phyloP scores from a whole-genome alignment of 768 basidiomycete species.

The Boletus rubroflammeus region DNA sequence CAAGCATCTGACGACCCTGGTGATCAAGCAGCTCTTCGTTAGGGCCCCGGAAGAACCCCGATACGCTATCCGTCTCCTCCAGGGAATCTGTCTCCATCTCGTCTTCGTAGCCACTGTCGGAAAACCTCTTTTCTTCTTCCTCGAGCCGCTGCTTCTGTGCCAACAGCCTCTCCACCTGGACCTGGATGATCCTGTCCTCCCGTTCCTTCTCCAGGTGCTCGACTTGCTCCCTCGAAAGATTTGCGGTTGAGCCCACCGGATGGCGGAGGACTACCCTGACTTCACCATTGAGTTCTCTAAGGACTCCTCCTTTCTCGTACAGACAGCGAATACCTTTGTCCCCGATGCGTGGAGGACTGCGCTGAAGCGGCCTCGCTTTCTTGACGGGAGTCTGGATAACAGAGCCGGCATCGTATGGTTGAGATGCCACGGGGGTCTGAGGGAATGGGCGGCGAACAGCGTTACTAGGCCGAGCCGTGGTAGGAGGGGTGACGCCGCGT shows the following conservation, averaged over 20 bases:
- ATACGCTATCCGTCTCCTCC: neutral
- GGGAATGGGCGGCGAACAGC: constrained; percentile 4
- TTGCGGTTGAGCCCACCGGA: constrained; percentile 18
- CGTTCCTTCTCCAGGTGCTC: constrained; percentile 14
- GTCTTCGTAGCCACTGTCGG: constrained; percentile 19
- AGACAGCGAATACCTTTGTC: constrained; percentile 25
- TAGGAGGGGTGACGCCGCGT: constrained; percentile 14
- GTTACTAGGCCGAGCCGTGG: neutral
- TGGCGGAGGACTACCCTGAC: constrained; percentile 22
- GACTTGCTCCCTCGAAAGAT: constrained; percentile 27
- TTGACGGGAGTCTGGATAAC: constrained; percentile 30
- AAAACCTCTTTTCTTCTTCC: constrained; percentile 3
- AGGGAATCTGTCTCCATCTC: constrained; percentile 12
- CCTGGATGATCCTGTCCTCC: constrained; percentile 4
- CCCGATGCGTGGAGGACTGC: constrained; percentile 29
- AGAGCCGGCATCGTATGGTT: constrained; percentile 29
- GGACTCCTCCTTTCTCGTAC: constrained; percentile 11
- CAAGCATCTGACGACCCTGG: constrained; percentile 18
- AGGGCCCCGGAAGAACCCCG: constrained; percentile 14
- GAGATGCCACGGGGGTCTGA: constrained; percentile 18
- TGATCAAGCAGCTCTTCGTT: constrained; percentile 19
- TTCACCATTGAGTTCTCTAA: constrained; percentile 12
- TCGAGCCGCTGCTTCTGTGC: constrained; percentile 1
- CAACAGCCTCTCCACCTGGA: constrained; percentile 15
- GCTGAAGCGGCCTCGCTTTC: constrained; percentile 25